Base-by-base conservation (phyloP, 345 rosid genomes). In the Moricandia arvensis region DNA sequence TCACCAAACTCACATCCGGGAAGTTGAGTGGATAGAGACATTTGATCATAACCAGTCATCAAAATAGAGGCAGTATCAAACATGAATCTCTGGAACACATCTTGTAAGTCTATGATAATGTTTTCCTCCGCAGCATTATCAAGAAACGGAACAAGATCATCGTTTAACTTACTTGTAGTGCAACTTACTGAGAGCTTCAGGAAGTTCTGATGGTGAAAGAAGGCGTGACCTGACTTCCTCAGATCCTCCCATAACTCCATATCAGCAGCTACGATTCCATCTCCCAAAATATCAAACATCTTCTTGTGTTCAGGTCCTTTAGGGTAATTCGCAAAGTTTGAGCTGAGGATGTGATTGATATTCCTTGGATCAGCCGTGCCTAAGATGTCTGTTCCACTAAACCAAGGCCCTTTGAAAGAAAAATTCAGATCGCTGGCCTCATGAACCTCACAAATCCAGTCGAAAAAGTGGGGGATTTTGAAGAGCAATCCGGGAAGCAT, bases 41-140 rank as follows among this genome's bases (percentile, higher is more conserved):
- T 53, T 63, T 27, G 63, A 35, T 73, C 70, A 7, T 49, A 24
- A 57, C 76, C 60, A 74, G 61, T 33, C 41, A 11, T 15, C 76
- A 68, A n/a, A 73, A 53, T 54, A 4, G 63, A 73, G 0, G 63
- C 31, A 18, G 38, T 75, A 31, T 85, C 81, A 31, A 75, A 85
- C 1, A 27, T 72, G 49, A 78, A 80, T 17, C 84, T 55, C 1
- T 79, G 63, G 5, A 83, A 65, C 8, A 85, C 17, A 34, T 80
- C 84, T 71, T 82, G 80, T 6, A 57, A 74, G 66, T 74, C 72
- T 5, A 74, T 21, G 27, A 58, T 13, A 16, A 59, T 66, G 59
- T 35, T 59, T n/a, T 59, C 0, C 8, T 59, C 3, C 30, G 12
- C n/a, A 59, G 67, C 60, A 6, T 37, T 54, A 27, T 73, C 77